These are phyloP conservation scores for Wickerhamomyces canadensis DNA, from an alignment of 805 yeast species.

Conservation along the genomic window DNA sequence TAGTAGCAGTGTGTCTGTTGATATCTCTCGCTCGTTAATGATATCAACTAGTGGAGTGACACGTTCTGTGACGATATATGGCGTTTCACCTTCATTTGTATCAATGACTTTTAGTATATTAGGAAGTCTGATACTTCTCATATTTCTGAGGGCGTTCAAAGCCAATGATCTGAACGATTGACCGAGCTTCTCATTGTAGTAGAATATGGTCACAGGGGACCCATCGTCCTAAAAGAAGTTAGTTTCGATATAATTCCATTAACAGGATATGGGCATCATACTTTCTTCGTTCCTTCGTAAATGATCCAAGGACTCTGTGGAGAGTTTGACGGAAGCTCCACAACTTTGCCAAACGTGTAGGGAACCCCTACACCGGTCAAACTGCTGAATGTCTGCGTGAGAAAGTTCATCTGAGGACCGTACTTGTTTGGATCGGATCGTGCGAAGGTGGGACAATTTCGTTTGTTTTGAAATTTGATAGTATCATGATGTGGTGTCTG, in stretches of 20 bases:
- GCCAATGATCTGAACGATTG: conserved; percentile 33
- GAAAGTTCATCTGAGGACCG: conserved; percentile 78
- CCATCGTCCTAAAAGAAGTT: conserved; percentile 42
- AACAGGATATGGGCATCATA: conserved; percentile 11
- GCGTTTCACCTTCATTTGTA: conserved; percentile 52
- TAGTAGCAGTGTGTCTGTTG: conserved; percentile 36
- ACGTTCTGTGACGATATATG: conserved; percentile 64
- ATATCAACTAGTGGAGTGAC: conserved; percentile 46
- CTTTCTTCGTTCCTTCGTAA: conserved; percentile 48
- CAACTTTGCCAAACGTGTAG: conserved; percentile 44
- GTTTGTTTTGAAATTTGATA: too few species aligned
- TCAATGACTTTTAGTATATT: conserved; percentile 62
- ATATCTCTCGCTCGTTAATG: conserved; percentile 27
- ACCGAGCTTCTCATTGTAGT: conserved; percentile 45
- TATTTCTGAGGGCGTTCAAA: conserved; percentile 37
- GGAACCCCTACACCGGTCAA: conserved; percentile 56
- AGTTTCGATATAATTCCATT: too few species aligned
- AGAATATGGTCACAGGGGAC: conserved; percentile 57
- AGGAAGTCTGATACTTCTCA: conserved; percentile 60
- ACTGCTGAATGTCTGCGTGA: conserved; percentile 55
- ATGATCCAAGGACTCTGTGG: conserved; percentile 53
- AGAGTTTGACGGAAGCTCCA: conserved; percentile 26
- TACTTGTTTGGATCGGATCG: too few species aligned
- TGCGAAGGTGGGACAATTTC: too few species aligned
- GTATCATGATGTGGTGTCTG: too few species aligned